Conservation (phyloP, 371 early-diverging fungal genomes). For the Haplosporangium sp. region DNA sequence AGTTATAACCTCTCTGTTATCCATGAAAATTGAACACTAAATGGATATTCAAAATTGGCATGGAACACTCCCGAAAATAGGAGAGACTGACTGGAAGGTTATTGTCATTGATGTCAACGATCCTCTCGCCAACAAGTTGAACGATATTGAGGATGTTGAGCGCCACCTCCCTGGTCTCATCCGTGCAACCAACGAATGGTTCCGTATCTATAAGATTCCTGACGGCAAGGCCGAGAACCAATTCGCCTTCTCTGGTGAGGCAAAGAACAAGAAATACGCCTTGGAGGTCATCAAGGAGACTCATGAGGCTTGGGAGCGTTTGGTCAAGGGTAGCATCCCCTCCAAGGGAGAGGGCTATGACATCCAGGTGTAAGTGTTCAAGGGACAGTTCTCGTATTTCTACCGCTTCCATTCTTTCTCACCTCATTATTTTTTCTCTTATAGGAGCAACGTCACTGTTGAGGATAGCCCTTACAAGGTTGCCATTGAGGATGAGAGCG, state of each 20-base stretch:
- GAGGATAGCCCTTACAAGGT: conserved; percentile 81
- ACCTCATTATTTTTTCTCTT: conserved; percentile 1
- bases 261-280: conserved; percentile 92
- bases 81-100: conserved; percentile 99
- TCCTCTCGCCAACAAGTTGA: conserved; percentile 91
- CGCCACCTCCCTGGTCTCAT: conserved; percentile 95
- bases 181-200: conserved; percentile 97
- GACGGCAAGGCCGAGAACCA: conserved; percentile 99
- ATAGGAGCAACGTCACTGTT: conserved; percentile 77
- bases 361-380: conserved; percentile 69
- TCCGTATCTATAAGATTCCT: conserved; percentile 99
- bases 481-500: conserved; percentile 65
- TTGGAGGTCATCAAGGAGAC: conserved; percentile 92
- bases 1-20: background rate
- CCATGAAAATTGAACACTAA: background rate
- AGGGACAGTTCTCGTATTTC: background rate
- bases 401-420: conserved; percentile 7
- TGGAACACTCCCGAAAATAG: conserved; percentile 32
- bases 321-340: conserved; percentile 78
- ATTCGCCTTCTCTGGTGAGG: conserved; percentile 97
- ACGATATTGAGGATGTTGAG: conserved; percentile 98
- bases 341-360: conserved; percentile 75
- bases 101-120: conserved; percentile 97
- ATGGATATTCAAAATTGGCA: background rate
- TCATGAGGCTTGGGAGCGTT: conserved; percentile 94